Evolutionary conservation across 805 yeast genomes (phyloP), one percentile per base, ranked within the genome.

Genomic region (Torulaspora maleeae): DNA sequence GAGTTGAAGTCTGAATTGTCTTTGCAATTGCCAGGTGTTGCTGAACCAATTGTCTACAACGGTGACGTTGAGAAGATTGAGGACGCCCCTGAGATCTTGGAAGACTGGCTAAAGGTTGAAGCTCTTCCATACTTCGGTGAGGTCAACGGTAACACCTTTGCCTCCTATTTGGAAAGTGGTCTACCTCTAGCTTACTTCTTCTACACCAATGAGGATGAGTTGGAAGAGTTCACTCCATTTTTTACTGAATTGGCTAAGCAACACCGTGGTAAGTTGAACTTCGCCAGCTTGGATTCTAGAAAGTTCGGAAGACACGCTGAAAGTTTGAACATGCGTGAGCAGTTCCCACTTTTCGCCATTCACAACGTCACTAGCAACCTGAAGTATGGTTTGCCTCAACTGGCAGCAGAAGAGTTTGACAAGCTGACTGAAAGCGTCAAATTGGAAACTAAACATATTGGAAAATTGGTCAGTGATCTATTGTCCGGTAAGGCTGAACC

Each of bases 131-230:
- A 48, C 38, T 60, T 60, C 24, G 63, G 59, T 61, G 96, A 90
- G 69, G 79, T 91, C 53, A 81, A 80, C 60, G 89, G 93, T 54
- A 74, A 78, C 43, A 83, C 93, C 52, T 93, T 83, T 76, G 72
- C 76, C 68, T 63, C 74, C 34, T 93, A 90, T 74, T 79, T 86
- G 76, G 69, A 74, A 45, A 71, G 89, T 48, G 76, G 79, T 28
- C 53, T 80, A 45, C 99, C 99, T 51, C 70, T 93, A 54, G 95
- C 87, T 44, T 91, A 90, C 76, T 81, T 85, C 67, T 93, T 93
- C 74, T 88, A 86, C 73, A 79, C 77, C 56, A 69, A 75, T 40
- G 76, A 76, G 39, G 86, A 80, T 53, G 82, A 86, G 71, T 80
- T 83, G 64, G 78, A 69, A 30, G 75, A 72, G 29, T 76, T 78